Percentiles rank a stretch among this genome's conserved stretches.
These are phyloP conservation scores for Sporodiniella umbellata DNA, from an alignment of 371 early-diverging fungal species.

Conservation along the genomic window DNA sequence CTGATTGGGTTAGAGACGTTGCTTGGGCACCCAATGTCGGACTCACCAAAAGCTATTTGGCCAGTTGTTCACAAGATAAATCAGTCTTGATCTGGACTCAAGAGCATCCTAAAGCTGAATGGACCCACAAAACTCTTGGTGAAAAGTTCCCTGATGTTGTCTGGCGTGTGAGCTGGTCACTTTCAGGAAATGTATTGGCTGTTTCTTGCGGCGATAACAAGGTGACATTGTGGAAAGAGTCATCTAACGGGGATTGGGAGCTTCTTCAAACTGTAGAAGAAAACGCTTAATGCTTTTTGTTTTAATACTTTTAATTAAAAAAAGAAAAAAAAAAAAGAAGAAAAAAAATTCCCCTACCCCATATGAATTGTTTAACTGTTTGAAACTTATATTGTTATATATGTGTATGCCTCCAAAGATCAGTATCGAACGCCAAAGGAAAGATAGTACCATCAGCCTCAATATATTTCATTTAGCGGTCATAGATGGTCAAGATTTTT, in stretches of 20 bases:
- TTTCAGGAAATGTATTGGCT: conserved; percentile 92
- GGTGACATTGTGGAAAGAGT: conserved; percentile 94
- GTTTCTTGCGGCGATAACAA: conserved; percentile 96
- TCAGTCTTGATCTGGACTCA: conserved; percentile 95
- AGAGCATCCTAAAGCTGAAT: conserved; percentile 64
- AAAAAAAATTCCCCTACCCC: too few relatives aligned
- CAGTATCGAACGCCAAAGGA: too few relatives aligned
- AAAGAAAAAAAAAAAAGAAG: too few relatives aligned
- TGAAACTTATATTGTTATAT: too few relatives aligned
- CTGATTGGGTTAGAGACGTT: conserved; percentile 98
- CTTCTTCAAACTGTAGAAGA: conserved; percentile 75
- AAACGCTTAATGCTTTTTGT: conserved; percentile 33
- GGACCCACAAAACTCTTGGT: conserved; percentile 71
- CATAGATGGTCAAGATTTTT: too few relatives aligned
- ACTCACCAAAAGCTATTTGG: conserved; percentile 83
- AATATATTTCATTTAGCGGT: too few relatives aligned
- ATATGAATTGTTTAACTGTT: too few relatives aligned
- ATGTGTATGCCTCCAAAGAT: too few relatives aligned
- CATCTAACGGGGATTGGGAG: conserved; percentile 90
- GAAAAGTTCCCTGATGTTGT: conserved; percentile 95
- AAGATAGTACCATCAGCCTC: too few relatives aligned
- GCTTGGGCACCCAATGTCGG: conserved; percentile 96
- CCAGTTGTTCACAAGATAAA: conserved; percentile 95
- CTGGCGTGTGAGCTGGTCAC: conserved; percentile 97
- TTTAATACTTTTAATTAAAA: background rate